These are phyloP conservation scores for Pelargonium australe DNA, from an alignment of 441 rosid species.

Conservation along the genomic window DNA sequence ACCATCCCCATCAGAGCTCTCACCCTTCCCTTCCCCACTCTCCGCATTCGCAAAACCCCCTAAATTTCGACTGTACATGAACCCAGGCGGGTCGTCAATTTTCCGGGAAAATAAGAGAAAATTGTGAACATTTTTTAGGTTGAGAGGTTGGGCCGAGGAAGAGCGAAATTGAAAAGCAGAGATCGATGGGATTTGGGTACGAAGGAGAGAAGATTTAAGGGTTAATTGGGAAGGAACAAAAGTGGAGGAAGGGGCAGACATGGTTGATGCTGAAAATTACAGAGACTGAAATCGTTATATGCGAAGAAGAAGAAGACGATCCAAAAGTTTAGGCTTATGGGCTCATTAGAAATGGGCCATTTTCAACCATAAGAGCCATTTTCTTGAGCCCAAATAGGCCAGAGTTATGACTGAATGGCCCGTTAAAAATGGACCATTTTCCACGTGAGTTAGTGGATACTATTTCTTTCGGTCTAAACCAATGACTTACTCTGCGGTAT, in stretches of 20 bases:
- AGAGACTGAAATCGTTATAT: no score
- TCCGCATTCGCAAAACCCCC: slow-evolving; percentile 32
- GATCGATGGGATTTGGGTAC: slow-evolving; percentile 18
- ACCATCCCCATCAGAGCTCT: slow-evolving; percentile 14
- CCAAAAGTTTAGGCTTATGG: no score
- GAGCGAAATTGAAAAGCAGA: slow-evolving; percentile 15
- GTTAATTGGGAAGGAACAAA: slow-evolving; percentile 16
- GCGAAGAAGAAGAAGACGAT: no score
- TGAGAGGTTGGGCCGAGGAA: slow-evolving; percentile 7
- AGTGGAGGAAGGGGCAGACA: slow-evolving; percentile 21
- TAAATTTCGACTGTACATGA: slow-evolving; percentile 19
- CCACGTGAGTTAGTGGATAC: no score
- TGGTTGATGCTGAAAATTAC: neutral
- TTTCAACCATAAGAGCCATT: no score
- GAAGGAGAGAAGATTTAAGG: slow-evolving; percentile 15
- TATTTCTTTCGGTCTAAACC: no score
- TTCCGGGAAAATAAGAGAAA: slow-evolving; percentile 11
- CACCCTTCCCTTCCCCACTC: slow-evolving; percentile 24
- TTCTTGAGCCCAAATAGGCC: no score
- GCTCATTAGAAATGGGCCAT: no score
- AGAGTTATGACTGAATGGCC: no score
- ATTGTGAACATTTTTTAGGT: neutral
- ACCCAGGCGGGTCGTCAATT: slow-evolving; percentile 9
- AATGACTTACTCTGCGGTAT: no score
- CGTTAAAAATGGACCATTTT: no score